Evolutionary conservation across 2,329 filamentous ascomycete genomes (phyloP).

Genomic region (Clonostachys sp.): DNA sequence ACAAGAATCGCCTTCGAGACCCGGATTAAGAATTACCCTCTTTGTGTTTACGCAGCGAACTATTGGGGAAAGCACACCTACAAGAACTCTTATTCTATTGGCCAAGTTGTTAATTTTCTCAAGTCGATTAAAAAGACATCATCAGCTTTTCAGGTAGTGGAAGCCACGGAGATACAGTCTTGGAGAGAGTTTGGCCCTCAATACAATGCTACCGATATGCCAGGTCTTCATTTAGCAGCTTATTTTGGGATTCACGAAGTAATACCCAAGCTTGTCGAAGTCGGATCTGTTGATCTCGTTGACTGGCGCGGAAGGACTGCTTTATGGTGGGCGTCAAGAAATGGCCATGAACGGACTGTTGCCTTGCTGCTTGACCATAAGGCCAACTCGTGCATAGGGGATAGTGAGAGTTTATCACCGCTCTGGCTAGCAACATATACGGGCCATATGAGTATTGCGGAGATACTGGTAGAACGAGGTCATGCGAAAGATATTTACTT

Average conservation of each 20-base stretch:
- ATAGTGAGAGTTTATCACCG: neutral
- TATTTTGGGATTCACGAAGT: neutral
- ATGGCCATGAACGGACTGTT: neutral
- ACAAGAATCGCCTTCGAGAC: neutral
- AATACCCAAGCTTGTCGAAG: neutral
- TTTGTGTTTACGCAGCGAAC: slow-evolving; percentile 1
- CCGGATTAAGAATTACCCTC: neutral
- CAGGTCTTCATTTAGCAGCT: neutral
- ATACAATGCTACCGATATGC: neutral
- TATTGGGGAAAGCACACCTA: slow-evolving; percentile 1
- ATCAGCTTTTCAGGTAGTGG: neutral
- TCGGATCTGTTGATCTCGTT: neutral
- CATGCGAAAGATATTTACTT: too few species aligned
- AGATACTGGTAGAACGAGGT: too few species aligned
- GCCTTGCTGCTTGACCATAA: neutral
- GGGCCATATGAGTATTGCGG: too few species aligned
- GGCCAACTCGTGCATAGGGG: neutral
- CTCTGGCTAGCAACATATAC: too few species aligned
- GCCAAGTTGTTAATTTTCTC: neutral
- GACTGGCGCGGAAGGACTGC: neutral
- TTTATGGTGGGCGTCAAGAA: neutral
- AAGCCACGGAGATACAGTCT: neutral
- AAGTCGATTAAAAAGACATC: neutral
- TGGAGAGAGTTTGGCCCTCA: neutral
- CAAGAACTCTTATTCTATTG: neutral